phyloP scores from a whole-genome alignment of 2,329 filamentous ascomycete genomes.

The Talaromyces sp. region DNA sequence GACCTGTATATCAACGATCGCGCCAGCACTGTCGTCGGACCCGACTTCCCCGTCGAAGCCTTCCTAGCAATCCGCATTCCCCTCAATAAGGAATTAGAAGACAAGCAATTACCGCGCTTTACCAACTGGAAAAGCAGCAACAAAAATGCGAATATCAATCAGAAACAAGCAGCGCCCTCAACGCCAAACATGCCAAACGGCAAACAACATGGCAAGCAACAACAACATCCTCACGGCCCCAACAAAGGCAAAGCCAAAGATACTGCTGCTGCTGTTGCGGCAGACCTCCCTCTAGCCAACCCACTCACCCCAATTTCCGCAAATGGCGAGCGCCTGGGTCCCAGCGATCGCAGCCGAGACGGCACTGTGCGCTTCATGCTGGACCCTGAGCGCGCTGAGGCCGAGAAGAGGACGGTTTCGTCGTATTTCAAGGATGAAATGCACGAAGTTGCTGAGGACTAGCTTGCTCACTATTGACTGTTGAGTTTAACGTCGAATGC shows the following conservation, averaged over 20 bases:
- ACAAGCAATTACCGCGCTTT: slow-evolving; percentile 56
- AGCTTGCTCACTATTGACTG: not conserved
- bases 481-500: not conserved
- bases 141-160: not conserved
- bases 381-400: slow-evolving; percentile 66
- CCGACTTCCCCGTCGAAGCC: slow-evolving; percentile 63
- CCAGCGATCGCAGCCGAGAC: slow-evolving; percentile 47
- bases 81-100: slow-evolving; percentile 74
- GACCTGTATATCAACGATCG: slow-evolving; percentile 88
- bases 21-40: slow-evolving; percentile 66
- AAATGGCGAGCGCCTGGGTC: slow-evolving; percentile 38
- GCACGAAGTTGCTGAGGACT: slow-evolving; percentile 53
- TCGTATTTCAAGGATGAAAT: slow-evolving; percentile 69
- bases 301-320: slow-evolving; percentile 43
- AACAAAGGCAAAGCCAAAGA: slow-evolving; percentile 12
- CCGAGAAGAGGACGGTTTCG: slow-evolving; percentile 63
- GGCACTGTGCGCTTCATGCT: slow-evolving; percentile 88
- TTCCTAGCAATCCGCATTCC: slow-evolving; percentile 84
- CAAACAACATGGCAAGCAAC: not conserved
- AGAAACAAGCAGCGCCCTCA: not conserved
- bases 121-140: slow-evolving; percentile 44
- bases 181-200: not conserved
- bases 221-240: not conserved
- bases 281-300: slow-evolving; percentile 2
- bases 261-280: slow-evolving; percentile 4